Conservation (phyloP, 352 stramenopile species). For the Globisporangium canariense region DNA sequence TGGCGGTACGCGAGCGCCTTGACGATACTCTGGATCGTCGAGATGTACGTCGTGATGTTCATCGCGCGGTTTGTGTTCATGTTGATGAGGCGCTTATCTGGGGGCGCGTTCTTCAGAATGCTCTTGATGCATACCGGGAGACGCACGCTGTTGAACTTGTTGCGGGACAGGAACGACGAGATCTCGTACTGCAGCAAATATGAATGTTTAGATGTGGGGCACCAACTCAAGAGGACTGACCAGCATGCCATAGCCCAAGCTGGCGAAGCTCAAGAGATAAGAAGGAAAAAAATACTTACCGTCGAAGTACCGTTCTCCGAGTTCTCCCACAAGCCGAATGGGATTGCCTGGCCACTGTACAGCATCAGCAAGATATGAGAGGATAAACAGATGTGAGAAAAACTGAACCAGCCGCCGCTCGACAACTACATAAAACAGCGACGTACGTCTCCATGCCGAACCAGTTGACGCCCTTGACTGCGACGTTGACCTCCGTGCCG, state of each 20-base stretch:
- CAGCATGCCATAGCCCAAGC: background rate
- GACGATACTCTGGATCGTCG: slow-evolving; percentile 53
- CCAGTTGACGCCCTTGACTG: slow-evolving; percentile 71
- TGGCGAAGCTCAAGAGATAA: background rate
- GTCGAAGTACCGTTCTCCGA: slow-evolving; percentile 56
- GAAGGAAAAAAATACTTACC: slow-evolving; percentile 14
- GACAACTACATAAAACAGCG: background rate
- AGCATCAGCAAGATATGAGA: background rate
- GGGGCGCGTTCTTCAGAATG: slow-evolving; percentile 39
- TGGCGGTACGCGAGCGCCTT: slow-evolving; percentile 56
- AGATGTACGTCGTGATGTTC: slow-evolving; percentile 66
- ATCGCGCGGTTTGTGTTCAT: slow-evolving; percentile 65
- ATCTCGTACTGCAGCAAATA: slow-evolving; percentile 44
- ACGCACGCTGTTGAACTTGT: slow-evolving; percentile 76
- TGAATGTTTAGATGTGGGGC: background rate
- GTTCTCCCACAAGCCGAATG: slow-evolving; percentile 74
- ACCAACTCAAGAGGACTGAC: background rate
- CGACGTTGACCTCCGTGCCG: slow-evolving; percentile 47
- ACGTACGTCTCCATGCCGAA: slow-evolving; percentile 71
- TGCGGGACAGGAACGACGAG: slow-evolving; percentile 51
- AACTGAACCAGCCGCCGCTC: background rate
- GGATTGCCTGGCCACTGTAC: slow-evolving; percentile 34
- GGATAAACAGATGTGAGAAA: background rate
- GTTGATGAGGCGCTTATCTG: slow-evolving; percentile 55
- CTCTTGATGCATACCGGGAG: slow-evolving; percentile 54